These are phyloP conservation scores for Ustilago xerochloae DNA, from an alignment of 1,284 basidiomycete genomes.

Conservation along the genomic window DNA sequence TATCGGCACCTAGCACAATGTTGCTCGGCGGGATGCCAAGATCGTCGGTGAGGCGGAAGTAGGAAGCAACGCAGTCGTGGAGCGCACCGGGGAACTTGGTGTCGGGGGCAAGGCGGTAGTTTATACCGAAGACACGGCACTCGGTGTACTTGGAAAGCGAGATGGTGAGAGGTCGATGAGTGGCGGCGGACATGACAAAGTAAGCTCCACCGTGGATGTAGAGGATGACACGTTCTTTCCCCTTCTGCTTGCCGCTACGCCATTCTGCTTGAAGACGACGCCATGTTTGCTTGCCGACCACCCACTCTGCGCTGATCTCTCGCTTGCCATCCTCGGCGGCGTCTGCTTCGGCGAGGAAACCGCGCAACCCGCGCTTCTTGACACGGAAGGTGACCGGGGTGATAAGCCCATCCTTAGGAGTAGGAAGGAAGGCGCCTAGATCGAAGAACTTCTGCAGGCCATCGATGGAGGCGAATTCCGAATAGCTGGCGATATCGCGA, in stretches of 20 bases:
- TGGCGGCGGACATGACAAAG: slow-evolving; percentile 92
- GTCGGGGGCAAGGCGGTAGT: slow-evolving; percentile 95
- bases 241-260: slow-evolving; percentile 61
- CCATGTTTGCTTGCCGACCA: slow-evolving; percentile 91
- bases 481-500: slow-evolving; percentile 84
- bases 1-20: slow-evolving; percentile 81
- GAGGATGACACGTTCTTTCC: slow-evolving; percentile 84
- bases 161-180: slow-evolving; percentile 90
- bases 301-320: slow-evolving; percentile 94
- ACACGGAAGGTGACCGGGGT: slow-evolving; percentile 94
- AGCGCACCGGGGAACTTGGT: slow-evolving; percentile 92
- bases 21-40: slow-evolving; percentile 82
- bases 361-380: slow-evolving; percentile 77
- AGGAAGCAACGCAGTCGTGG: slow-evolving; percentile 88
- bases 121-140: slow-evolving; percentile 93
- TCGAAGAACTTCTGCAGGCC: slow-evolving; percentile 79
- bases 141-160: slow-evolving; percentile 89
- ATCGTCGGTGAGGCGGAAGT: slow-evolving; percentile 87
- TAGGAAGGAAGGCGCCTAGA: slow-evolving; percentile 82
- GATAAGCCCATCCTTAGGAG: slow-evolving; percentile 91
- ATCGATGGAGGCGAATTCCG: slow-evolving; percentile 83
- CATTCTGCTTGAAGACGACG: slow-evolving; percentile 86
- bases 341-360: slow-evolving; percentile 81
- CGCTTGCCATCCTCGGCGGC: slow-evolving; percentile 78
- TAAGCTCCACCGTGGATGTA: slow-evolving; percentile 98